phyloP scores from a whole-genome alignment of 2,329 filamentous ascomycete genomes.

The Fusarium sulawesiense region DNA sequence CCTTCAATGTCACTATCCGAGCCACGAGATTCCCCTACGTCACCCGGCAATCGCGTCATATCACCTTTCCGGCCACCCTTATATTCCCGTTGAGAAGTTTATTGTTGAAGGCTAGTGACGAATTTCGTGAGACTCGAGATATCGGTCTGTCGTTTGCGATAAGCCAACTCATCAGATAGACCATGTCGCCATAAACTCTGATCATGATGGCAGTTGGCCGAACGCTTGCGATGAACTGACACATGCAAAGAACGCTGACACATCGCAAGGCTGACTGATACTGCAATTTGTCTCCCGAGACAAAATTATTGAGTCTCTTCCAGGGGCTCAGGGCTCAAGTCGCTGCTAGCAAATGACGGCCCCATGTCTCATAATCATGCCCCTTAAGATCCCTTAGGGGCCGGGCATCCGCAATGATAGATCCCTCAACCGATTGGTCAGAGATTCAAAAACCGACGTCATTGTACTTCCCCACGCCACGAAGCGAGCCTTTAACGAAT shows the following conservation, averaged over 20 bases:
- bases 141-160: neutral
- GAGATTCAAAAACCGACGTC: slow-evolving; percentile 40
- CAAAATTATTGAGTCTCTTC: slow-evolving; percentile 24
- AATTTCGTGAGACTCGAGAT: slow-evolving; percentile 6
- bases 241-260: neutral
- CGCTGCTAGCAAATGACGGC: slow-evolving; percentile 27
- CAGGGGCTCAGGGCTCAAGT: slow-evolving; percentile 27
- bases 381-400: slow-evolving; percentile 44
- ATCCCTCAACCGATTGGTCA: slow-evolving; percentile 43
- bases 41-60: slow-evolving; percentile 41
- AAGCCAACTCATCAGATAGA: neutral
- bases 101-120: slow-evolving; percentile 4
- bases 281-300: slow-evolving; percentile 26
- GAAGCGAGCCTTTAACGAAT: slow-evolving; percentile 23
- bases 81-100: slow-evolving; percentile 23
- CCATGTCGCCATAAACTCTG: too few relatives aligned
- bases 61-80: slow-evolving; percentile 28
- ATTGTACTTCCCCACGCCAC: slow-evolving; percentile 42
- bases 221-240: neutral
- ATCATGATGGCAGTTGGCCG: too few relatives aligned
- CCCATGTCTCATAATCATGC: slow-evolving; percentile 45
- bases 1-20: slow-evolving; percentile 21
- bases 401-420: slow-evolving; percentile 35
- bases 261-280: slow-evolving; percentile 34
- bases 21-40: slow-evolving; percentile 41